Evolutionary conservation across 2,329 filamentous ascomycete genomes (phyloP).

Genomic region (Grosmannia huntii): DNA sequence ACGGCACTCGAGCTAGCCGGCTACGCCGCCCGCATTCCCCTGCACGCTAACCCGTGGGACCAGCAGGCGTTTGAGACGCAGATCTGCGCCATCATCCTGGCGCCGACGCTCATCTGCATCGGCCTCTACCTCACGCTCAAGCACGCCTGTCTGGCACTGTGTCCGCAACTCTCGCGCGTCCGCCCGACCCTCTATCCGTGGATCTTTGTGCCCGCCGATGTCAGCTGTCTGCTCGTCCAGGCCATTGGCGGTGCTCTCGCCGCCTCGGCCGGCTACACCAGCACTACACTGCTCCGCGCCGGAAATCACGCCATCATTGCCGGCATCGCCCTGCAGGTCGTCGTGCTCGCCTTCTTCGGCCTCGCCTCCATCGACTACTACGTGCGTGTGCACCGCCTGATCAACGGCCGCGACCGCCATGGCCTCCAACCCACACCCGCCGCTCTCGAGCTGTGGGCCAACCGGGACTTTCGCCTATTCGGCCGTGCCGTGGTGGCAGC

Average conservation of each 20-base stretch:
- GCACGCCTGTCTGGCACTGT: slow-evolving; percentile 38
- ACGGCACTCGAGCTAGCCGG: slow-evolving; percentile 39
- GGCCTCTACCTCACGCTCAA: slow-evolving; percentile 53
- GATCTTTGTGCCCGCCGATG: slow-evolving; percentile 46
- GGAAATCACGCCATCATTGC: slow-evolving; percentile 42
- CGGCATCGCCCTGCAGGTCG: slow-evolving; percentile 40
- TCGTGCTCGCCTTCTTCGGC: slow-evolving; percentile 35
- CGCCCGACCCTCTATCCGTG: slow-evolving; percentile 38
- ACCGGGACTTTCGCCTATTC: slow-evolving; percentile 30
- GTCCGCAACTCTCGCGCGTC: slow-evolving; percentile 36
- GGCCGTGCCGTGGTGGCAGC: slow-evolving; percentile 29
- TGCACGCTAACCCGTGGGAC: slow-evolving; percentile 43
- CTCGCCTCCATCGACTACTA: slow-evolving; percentile 31
- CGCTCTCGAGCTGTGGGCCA: slow-evolving; percentile 27
- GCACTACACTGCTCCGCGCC: slow-evolving; percentile 25
- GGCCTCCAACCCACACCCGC: neutral
- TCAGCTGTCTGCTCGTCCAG: slow-evolving; percentile 45
- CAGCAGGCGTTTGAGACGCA: slow-evolving; percentile 41
- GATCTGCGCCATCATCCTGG: slow-evolving; percentile 46
- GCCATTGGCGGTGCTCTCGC: slow-evolving; percentile 45
- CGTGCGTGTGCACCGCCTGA: slow-evolving; percentile 26
- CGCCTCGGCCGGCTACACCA: slow-evolving; percentile 26
- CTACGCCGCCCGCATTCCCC: slow-evolving; percentile 37
- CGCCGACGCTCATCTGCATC: slow-evolving; percentile 48
- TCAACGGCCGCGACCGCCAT: slow-evolving; percentile 14